Conservation (phyloP, 495 filamentous ascomycete genomes). For the Penicillium egyptiacum region DNA sequence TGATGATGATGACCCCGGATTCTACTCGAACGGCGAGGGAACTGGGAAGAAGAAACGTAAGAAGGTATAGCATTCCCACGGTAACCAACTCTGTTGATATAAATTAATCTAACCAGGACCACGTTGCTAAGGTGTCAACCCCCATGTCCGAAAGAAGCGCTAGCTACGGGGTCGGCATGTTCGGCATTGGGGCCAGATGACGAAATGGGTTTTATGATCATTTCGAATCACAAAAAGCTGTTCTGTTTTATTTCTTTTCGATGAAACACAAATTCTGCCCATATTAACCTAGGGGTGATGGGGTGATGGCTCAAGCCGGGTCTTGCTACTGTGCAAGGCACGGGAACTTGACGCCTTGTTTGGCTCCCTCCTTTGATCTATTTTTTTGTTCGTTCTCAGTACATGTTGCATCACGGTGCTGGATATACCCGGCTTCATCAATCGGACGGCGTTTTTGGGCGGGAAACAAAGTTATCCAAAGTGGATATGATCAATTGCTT, state of each 20-base stretch:
- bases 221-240: slow-evolving; percentile 25
- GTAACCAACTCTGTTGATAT: slow-evolving; percentile 6
- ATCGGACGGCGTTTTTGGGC: slow-evolving; percentile 48
- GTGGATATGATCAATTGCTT: slow-evolving; percentile 31
- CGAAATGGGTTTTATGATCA: slow-evolving; percentile 20
- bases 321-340: background rate
- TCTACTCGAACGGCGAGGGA: slow-evolving; percentile 48
- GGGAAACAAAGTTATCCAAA: slow-evolving; percentile 31
- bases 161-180: slow-evolving; percentile 50
- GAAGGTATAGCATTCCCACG: slow-evolving; percentile 42
- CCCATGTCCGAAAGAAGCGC: slow-evolving; percentile 46
- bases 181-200: slow-evolving; percentile 51
- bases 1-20: slow-evolving; percentile 56
- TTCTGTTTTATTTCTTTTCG: slow-evolving; percentile 20
- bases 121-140: slow-evolving; percentile 46
- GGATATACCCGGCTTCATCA: slow-evolving; percentile 56
- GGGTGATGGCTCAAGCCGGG: slow-evolving; percentile 10
- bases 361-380: slow-evolving; percentile 16
- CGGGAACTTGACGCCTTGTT: slow-evolving; percentile 13
- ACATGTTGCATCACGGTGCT: slow-evolving; percentile 56
- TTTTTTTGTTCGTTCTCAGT: slow-evolving; percentile 38
- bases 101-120: slow-evolving; percentile 35
- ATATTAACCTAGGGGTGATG: slow-evolving; percentile 7
- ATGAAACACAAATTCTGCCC: slow-evolving; percentile 14
- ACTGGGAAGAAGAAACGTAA: slow-evolving; percentile 51